phyloP scores from a whole-genome alignment of 2,329 filamentous ascomycete species.

The Metarhizium guizhouense region DNA sequence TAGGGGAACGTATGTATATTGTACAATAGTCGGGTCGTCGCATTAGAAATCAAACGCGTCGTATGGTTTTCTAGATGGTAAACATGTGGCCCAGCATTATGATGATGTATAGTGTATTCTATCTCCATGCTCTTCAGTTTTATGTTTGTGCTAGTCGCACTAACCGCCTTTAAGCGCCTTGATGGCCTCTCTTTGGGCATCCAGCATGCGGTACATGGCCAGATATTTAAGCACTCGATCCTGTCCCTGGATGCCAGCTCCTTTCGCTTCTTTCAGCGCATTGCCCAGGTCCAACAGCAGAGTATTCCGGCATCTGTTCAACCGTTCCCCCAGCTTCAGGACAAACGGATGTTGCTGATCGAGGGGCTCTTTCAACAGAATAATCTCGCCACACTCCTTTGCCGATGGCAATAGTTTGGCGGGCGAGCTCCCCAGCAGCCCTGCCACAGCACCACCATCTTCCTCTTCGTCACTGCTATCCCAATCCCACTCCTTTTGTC shows the following conservation, averaged over 20 bases:
- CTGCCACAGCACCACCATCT: conserved; percentile 22
- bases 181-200: conserved; percentile 43
- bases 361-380: conserved; percentile 32
- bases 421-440: conserved; percentile 36
- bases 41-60: conserved; percentile 13
- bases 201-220: conserved; percentile 42
- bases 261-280: conserved; percentile 36
- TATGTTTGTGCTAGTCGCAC: conserved; percentile 1
- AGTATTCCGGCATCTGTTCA: conserved; percentile 45
- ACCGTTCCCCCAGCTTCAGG: conserved; percentile 41
- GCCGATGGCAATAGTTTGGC: conserved; percentile 36
- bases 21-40: conserved; percentile 28
- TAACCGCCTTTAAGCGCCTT: conserved; percentile 34
- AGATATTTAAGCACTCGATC: conserved; percentile 41
- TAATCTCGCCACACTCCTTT: conserved; percentile 33
- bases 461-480: conserved; percentile 33
- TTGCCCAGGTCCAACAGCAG: conserved; percentile 46
- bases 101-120: conserved; percentile 3
- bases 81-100: conserved; percentile 15
- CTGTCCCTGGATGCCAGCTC: conserved; percentile 33
- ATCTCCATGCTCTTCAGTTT: background rate
- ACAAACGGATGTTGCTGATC: conserved; percentile 41
- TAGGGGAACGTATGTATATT: conserved; percentile 16
- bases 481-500: conserved; percentile 14
- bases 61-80: background rate